Base-by-base conservation (phyloP, 768 basidiomycete genomes). In the Xerocomellus chrysenteron region DNA sequence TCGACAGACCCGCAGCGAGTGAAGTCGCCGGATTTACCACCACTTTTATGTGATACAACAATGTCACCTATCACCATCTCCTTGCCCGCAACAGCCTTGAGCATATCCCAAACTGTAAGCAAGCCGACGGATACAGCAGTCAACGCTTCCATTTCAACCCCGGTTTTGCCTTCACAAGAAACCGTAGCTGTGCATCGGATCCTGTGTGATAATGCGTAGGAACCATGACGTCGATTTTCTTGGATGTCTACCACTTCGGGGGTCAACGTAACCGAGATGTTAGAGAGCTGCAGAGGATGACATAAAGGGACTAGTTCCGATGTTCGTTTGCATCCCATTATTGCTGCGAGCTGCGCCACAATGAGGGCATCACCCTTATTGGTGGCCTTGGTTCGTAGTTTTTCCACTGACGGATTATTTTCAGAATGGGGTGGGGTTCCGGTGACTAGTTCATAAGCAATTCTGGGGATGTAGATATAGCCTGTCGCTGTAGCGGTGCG, bases 71-170 rank as follows among this genome's bases (percentile, higher is more conserved):
- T 90, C 56, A 82, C 74, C 90, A 96, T 94, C 55, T 91, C 88
- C 67, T 82, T 81, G n/a, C 92, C 94, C 1, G 90, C 92, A 2
- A 92, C 86, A 5, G 88, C 88, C 73, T 95, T 94, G 32, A 94
- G 80, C 93, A 96, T 94, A 67, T 94, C 92, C 90, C 92, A 96
- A 14, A 94, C 85, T 1, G 91, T 92, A 52, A 95, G 75, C 33
- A 91, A 77, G 6, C 86, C 86, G 32, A 90, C 76, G 2, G 85
- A 85, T 10, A 92, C 93, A 24, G 87, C 87, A n/a, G 87, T 90
- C 54, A 95, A 69, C 24, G 93, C 94, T 73, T 97, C 95, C 89
- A 98, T 94, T 75, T 94, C 92, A 19, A 94, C 90, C 5, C 94
- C 90, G 14, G 92, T 92, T 69, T 85, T 86, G 14, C 90, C 89